Conservation (phyloP, 2,329 filamentous ascomycete species). For the Microsporum ferrugineum region DNA sequence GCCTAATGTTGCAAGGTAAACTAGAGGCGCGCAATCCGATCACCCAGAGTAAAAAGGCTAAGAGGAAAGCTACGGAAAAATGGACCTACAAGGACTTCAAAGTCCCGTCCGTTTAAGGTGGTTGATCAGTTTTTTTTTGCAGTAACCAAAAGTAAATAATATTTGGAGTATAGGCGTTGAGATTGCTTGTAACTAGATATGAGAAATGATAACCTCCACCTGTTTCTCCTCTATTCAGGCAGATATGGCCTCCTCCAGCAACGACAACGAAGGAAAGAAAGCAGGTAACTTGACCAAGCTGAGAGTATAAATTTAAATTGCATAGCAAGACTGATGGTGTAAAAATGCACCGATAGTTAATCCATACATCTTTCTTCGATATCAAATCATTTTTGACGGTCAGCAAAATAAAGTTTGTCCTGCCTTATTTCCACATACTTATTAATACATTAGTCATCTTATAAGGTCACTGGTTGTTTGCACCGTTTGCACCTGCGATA, state of each 20-base stretch:
- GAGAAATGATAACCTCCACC: too few relatives aligned
- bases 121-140: not conserved
- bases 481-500: not conserved
- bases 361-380: too few relatives aligned
- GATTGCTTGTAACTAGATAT: not conserved
- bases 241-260: too few relatives aligned
- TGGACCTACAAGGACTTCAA: slow-evolving; percentile 96
- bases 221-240: too few relatives aligned
- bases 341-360: too few relatives aligned
- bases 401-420: not conserved
- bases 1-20: slow-evolving; percentile 76
- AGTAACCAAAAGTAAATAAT: not conserved
- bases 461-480: not conserved
- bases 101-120: slow-evolving; percentile 24
- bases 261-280: too few relatives aligned
- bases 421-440: not conserved
- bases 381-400: not conserved
- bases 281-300: too few relatives aligned
- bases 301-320: too few relatives aligned
- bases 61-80: slow-evolving; percentile 78
- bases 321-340: too few relatives aligned
- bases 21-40: slow-evolving; percentile 71
- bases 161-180: not conserved
- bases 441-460: not conserved
- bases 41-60: slow-evolving; percentile 70